Percentiles rank a stretch among this genome's conserved stretches.
These are phyloP conservation scores for Pleurotus tuber-regium DNA, from an alignment of 768 basidiomycete species.

Conservation along the genomic window DNA sequence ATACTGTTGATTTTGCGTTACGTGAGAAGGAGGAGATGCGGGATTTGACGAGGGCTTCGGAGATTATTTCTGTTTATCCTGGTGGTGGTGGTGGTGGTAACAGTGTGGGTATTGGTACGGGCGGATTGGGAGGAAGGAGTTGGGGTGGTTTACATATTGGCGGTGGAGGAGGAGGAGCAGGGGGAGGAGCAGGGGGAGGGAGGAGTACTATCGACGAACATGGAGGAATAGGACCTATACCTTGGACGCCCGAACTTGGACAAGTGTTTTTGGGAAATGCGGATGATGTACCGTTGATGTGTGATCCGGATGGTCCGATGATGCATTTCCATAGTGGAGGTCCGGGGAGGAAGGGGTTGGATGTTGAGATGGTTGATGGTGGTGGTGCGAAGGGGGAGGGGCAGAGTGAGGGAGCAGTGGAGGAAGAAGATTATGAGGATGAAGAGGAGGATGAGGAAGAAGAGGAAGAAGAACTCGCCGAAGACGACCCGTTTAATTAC, in stretches of 20 bases:
- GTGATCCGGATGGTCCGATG: conserved; percentile 24
- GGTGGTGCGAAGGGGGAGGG: not conserved
- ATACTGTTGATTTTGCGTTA: conserved; percentile 78
- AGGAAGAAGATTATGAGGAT: not conserved
- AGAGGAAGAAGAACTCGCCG: conserved; percentile 8
- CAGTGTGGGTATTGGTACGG: not conserved
- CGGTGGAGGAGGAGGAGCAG: not conserved
- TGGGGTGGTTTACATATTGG: conserved; percentile 6
- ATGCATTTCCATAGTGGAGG: conserved; percentile 18
- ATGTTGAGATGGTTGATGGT: not conserved
- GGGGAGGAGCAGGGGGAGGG: too few species aligned
- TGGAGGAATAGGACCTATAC: conserved; percentile 16
- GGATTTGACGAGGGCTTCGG: conserved; percentile 77
- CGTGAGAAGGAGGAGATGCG: conserved; percentile 90
- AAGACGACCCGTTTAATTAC: conserved; percentile 44
- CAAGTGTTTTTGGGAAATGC: conserved; percentile 83
- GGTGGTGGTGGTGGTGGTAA: not conserved
- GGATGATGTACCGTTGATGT: conserved; percentile 66
- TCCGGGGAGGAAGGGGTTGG: conserved; percentile 11
- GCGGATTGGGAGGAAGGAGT: not conserved
- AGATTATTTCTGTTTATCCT: conserved; percentile 58
- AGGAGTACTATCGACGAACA: too few species aligned
- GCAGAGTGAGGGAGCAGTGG: conserved; percentile 13
- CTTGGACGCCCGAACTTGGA: conserved; percentile 57
- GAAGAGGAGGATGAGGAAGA: conserved; percentile 12